Evolutionary conservation across 1,139 yeast species (phyloP), one percentile per base, ranked within the genome.

Genomic region (Yamadazyma oceani): DNA sequence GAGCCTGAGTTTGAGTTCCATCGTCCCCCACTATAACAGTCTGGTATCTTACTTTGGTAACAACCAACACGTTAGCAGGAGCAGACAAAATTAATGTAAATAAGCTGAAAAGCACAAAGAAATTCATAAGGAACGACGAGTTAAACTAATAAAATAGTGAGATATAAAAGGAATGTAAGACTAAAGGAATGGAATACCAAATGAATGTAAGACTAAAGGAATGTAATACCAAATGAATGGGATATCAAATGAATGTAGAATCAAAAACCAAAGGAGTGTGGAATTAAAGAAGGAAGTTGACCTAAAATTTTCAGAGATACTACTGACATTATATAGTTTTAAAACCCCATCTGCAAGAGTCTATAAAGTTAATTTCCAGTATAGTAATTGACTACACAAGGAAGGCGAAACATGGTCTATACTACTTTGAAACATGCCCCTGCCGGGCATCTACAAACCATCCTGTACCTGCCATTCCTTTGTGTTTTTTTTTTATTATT

Each of bases 1-100:
- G 21, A 11, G 13, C 22, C n/a, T 15, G 11, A 14, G 51, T 38
- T 13, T 43, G 31, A 23, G 42, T 40, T n/a, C 43, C 45, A 21
- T 43, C 26, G 5, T 42, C 36, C 13, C 41, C 42, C 11, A 40
- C 42, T 10, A 39, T n/a, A 14, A 49, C 52, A 13, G 49, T 46
- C 11, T 46, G 47, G 22, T 41, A 35, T 5, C 34, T 30, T 31
- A 38, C 40, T 26, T 45, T 25, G 23, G 53, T 49, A 4, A 48
- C 49, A 15, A 48, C 45, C 12, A 36, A 30, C 10, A 48, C 53
- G 29, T 46, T 34, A 17, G 52, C 53, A 14, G 53, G 53, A 22
- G 44, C 49, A 17, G 51, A 49, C 15, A 44, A 37, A 16, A 37
- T 27, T 14, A 38, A 17, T 14, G 30, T 36, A n/a, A 38, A 33